Percentiles rank a stretch among this genome's conserved stretches.
Conservation (phyloP, 805 yeast genomes). For the Myxozyma melibiosi region DNA sequence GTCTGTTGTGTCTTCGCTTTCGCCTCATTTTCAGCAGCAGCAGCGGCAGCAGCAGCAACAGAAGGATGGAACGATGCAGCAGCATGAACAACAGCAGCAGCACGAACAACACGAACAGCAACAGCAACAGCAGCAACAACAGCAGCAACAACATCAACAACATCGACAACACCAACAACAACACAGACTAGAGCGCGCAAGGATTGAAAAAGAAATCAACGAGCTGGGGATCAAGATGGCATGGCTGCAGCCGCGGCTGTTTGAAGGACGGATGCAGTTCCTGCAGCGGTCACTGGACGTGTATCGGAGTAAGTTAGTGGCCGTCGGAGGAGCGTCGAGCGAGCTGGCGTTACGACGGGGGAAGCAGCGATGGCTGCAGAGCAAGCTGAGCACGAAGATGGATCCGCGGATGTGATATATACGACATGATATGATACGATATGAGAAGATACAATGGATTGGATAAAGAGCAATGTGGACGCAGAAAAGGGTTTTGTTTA, state of each 20-base stretch:
- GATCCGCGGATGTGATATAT: no score
- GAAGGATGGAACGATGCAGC: neutral
- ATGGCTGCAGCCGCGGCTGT: conserved; percentile 29
- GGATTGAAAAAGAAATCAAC: conserved; percentile 16
- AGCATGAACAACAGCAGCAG: conserved; percentile 3
- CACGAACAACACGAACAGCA: neutral
- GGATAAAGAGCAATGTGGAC: no score
- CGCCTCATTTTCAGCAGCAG: conserved; percentile 25
- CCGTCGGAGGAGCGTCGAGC: conserved; percentile 7
- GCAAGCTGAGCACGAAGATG: no score
- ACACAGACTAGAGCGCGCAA: neutral
- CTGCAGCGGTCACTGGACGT: conserved; percentile 27
- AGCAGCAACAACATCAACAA: conserved; percentile 8
- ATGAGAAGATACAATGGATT: no score
- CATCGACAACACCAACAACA: neutral
- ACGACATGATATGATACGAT: no score
- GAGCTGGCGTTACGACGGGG: conserved; percentile 20
- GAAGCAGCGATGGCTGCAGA: conserved; percentile 19
- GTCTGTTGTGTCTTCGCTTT: conserved; percentile 19
- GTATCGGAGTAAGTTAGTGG: conserved; percentile 22
- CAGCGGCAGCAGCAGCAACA: neutral
- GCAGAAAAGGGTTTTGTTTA: no score
- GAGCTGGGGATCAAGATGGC: conserved; percentile 30
- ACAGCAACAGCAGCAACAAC: conserved; percentile 6
- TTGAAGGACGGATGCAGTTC: conserved; percentile 24